These are phyloP conservation scores for Pontederia crassipes DNA, from an alignment of 176 grass and related monocot genomes.

Conservation along the genomic window DNA sequence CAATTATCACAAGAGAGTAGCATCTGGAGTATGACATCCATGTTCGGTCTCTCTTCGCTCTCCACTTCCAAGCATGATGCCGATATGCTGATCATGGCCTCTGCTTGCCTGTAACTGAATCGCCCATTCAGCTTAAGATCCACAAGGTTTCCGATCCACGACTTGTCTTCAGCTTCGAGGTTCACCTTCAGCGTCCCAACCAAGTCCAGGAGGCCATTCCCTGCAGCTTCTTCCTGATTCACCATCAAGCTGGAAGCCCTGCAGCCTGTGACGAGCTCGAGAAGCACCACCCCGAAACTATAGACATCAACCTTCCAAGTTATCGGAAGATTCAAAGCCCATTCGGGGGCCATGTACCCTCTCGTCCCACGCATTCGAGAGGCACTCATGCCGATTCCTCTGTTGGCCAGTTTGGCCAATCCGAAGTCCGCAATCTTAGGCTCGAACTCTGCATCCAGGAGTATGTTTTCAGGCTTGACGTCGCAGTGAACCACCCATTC, in stretches of 20 bases:
- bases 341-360: slow-evolving; percentile 60
- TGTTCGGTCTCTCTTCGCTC: slow-evolving; percentile 29
- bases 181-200: slow-evolving; percentile 21
- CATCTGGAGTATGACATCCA: slow-evolving; percentile 19
- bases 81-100: slow-evolving; percentile 24
- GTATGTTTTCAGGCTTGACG: too few relatives aligned
- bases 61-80: slow-evolving; percentile 39
- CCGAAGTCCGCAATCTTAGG: too few relatives aligned
- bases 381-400: too few relatives aligned
- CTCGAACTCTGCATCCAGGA: too few relatives aligned
- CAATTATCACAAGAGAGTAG: slow-evolving; percentile 25
- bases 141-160: slow-evolving; percentile 32
- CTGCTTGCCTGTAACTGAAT: slow-evolving; percentile 25
- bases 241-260: slow-evolving; percentile 22
- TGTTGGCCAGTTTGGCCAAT: too few relatives aligned
- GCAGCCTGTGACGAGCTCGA: slow-evolving; percentile 39
- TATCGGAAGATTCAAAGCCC: slow-evolving; percentile 45
- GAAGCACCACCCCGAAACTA: slow-evolving; percentile 40
- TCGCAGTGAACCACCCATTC: too few relatives aligned
- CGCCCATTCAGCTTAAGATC: slow-evolving; percentile 25
- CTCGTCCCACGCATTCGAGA: slow-evolving; percentile 27
- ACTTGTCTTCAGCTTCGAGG: slow-evolving; percentile 16
- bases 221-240: slow-evolving; percentile 11
- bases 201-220: slow-evolving; percentile 11
- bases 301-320: slow-evolving; percentile 45